Evolutionary conservation across 2,329 filamentous ascomycete species (phyloP).

Genomic region (Chalara sp.): DNA sequence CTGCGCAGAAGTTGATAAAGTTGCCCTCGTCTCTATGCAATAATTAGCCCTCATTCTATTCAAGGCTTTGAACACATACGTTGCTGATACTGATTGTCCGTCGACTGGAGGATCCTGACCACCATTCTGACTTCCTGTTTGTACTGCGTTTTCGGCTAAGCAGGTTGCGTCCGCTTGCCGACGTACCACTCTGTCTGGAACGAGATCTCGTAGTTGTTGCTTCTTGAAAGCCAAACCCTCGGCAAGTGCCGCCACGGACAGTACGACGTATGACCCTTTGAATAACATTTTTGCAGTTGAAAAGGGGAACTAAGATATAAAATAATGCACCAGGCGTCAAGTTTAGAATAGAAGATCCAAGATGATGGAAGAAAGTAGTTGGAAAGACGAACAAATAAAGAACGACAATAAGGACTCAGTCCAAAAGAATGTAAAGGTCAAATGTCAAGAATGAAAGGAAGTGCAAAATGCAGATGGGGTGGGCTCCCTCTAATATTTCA

Average conservation of each 20-base stretch:
- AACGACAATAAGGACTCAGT: no score
- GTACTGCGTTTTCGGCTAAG: conserved; percentile 9
- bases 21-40: conserved; percentile 5
- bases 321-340: no score
- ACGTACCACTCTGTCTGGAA: neutral
- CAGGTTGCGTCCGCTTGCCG: neutral
- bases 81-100: conserved; percentile 9
- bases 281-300: neutral
- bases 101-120: conserved; percentile 14
- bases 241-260: no score
- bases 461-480: no score
- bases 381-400: no score
- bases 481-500: no score
- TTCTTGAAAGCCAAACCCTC: no score
- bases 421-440: no score
- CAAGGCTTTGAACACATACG: neutral
- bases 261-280: no score
- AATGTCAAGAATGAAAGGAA: no score
- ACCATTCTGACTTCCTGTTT: conserved; percentile 11
- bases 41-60: neutral
- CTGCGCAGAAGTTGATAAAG: conserved; percentile 23
- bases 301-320: no score
- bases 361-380: neutral
- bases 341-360: neutral
- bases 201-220: neutral